Evolutionary conservation across 139 green algal species (phyloP).

Genomic region (Mesostigma viride): DNA sequence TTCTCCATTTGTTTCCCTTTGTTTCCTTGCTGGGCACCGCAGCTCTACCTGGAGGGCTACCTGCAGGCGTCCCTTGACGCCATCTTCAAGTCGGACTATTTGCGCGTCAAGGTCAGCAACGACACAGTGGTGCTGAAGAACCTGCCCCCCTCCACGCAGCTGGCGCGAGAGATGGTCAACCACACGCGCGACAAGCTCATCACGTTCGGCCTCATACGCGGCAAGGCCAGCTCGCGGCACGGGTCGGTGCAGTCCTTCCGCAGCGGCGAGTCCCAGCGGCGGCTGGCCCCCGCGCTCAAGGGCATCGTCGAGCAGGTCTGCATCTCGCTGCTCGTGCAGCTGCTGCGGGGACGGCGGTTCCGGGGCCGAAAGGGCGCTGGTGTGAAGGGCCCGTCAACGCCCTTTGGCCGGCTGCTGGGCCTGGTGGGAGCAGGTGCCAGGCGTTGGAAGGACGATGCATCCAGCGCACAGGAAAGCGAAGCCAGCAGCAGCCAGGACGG

Average conservation of each 20-base stretch:
- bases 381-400: background rate
- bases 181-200: slow-evolving; percentile 11
- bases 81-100: slow-evolving; percentile 20
- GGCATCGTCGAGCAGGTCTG: slow-evolving; percentile 17
- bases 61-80: slow-evolving; percentile 24
- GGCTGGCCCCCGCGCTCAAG: too few species aligned
- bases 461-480: too few species aligned
- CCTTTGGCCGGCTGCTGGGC: too few species aligned
- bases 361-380: background rate
- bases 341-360: background rate
- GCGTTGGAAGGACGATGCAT: too few species aligned
- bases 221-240: slow-evolving; percentile 1
- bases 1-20: background rate
- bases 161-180: slow-evolving; percentile 22
- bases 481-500: background rate
- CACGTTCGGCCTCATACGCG: slow-evolving; percentile 13
- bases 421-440: too few species aligned
- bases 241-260: slow-evolving; percentile 10
- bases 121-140: slow-evolving; percentile 31
- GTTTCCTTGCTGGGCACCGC: background rate
- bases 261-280: too few species aligned
- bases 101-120: slow-evolving; percentile 25
- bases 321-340: background rate
- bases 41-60: slow-evolving; percentile 31
- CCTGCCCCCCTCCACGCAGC: slow-evolving; percentile 21